Conservation (phyloP, 257 asterid species). For the Capsicum chinense region DNA sequence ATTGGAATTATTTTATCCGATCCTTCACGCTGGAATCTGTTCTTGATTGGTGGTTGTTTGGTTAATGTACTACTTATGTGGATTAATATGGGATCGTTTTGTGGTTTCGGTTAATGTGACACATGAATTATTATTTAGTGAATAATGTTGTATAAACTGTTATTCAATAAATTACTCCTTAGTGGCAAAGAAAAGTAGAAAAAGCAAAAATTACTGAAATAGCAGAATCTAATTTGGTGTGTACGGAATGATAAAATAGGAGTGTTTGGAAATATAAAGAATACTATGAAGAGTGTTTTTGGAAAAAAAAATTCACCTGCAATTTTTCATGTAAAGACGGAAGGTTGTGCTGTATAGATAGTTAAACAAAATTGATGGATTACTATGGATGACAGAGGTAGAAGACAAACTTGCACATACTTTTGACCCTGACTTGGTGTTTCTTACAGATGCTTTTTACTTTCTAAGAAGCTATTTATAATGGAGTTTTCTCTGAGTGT, state of each 20-base stretch:
- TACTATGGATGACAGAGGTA: not conserved
- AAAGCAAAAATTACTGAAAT: not conserved
- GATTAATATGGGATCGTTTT: not conserved
- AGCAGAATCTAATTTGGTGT: not conserved
- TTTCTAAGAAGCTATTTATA: not conserved
- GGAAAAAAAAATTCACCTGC: not conserved
- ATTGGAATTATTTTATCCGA: too few relatives aligned
- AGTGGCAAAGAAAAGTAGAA: not conserved
- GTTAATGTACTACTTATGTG: not conserved
- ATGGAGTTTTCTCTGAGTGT: not conserved
- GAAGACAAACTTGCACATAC: not conserved
- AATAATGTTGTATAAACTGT: not conserved
- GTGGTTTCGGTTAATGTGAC: not conserved
- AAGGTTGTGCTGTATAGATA: not conserved
- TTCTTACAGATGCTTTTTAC: not conserved
- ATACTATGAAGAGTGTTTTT: too few relatives aligned
- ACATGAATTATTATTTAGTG: not conserved
- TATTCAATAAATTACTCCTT: not conserved
- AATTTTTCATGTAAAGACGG: not conserved
- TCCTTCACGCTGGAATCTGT: too few relatives aligned
- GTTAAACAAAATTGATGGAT: not conserved
- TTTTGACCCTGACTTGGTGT: not conserved
- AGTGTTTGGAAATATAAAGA: not conserved
- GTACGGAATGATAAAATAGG: not conserved
- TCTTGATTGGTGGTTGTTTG: not conserved